Evolutionary conservation across 441 rosid species (phyloP), one percentile per base, ranked within the genome.

Genomic region (Daphne laureola): DNA sequence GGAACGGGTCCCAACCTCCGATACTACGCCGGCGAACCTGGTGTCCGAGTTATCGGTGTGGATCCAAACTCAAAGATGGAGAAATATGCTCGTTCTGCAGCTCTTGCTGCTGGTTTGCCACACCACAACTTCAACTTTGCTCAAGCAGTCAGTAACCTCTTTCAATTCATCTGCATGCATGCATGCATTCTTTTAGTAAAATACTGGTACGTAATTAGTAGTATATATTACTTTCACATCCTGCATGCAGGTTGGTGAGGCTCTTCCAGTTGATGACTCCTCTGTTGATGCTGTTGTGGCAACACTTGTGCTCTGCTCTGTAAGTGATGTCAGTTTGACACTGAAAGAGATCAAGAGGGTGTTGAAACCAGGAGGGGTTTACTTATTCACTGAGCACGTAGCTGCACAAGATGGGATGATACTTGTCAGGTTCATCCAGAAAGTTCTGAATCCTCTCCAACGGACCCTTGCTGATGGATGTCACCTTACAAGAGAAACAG

Each of bases 351-450:
- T 89, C 49, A 80, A 73, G 73, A 75, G 97, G 70, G 81, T 87
- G 71, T 73, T 93, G 40, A 93, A 71, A 73, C 97, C 95, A 1
- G 89, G 89, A 14, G 97, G 95, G 60, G 43, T 63, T 50, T 93
- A 80, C 68, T 5, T 89, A 41, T 89, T 93, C 55, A 79, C 89
- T 54, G 98, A 93, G 71, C 97, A 93, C 65, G 89, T 86, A 55
- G 92, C 96, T 43, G 97, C 97, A 2, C 61, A 84, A 78, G 98
- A 86, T 56, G 98, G 97, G 73, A 81, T 92, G 73, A 81, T 92
- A 50, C 35, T 69, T 45, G 76, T 79, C 18, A 81, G 78, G 66
- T 72, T 82, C 26, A 52, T 80, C 47, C 98, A 89, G 66, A 68
- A 62, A 12, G 66, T 76, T 46, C 71, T 89, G 18, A 77, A 92